These are phyloP conservation scores for Boeremia exigua DNA, from an alignment of 2,329 filamentous ascomycete genomes.

Conservation along the genomic window DNA sequence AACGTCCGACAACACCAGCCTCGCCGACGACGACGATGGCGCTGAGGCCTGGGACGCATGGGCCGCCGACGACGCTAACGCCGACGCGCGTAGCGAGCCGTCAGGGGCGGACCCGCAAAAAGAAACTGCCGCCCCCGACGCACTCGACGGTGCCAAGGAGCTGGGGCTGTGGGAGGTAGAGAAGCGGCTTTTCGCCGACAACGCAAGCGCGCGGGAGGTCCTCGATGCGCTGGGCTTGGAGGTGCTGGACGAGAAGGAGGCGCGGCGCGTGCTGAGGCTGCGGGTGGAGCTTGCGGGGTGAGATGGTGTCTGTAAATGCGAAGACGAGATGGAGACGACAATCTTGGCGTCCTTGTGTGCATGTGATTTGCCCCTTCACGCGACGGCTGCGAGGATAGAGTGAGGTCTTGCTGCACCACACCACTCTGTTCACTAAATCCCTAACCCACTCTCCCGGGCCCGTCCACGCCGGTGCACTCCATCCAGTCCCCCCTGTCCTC, in stretches of 20 bases:
- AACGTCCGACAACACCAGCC: slow-evolving; percentile 11
- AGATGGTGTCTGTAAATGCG: background rate
- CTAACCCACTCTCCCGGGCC: too few relatives aligned
- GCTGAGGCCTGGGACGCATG: slow-evolving; percentile 31
- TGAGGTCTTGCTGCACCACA: too few relatives aligned
- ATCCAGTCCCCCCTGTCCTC: too few relatives aligned
- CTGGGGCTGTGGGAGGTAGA: slow-evolving; percentile 55
- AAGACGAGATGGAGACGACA: too few relatives aligned
- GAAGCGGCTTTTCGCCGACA: slow-evolving; percentile 54
- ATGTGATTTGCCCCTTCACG: too few relatives aligned
- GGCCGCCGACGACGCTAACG: slow-evolving; percentile 10
- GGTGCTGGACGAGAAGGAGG: slow-evolving; percentile 67
- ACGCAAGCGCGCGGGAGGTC: slow-evolving; percentile 56
- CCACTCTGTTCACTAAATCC: too few relatives aligned
- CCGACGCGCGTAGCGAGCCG: slow-evolving; percentile 7
- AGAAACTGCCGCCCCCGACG: slow-evolving; percentile 20
- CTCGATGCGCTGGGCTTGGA: slow-evolving; percentile 68
- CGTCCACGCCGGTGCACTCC: too few relatives aligned
- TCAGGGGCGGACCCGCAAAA: slow-evolving; percentile 17
- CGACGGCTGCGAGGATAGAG: too few relatives aligned
- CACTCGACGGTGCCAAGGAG: slow-evolving; percentile 8
- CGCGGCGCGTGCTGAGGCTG: slow-evolving; percentile 69
- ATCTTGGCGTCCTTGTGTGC: too few relatives aligned
- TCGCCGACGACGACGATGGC: slow-evolving; percentile 18
- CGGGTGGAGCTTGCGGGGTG: slow-evolving; percentile 64